Evolutionary conservation across 225 moss, liverwort and hornwort genomes (phyloP), one percentile per base, ranked within the genome.

Genomic region (Anthoceros angustus): DNA sequence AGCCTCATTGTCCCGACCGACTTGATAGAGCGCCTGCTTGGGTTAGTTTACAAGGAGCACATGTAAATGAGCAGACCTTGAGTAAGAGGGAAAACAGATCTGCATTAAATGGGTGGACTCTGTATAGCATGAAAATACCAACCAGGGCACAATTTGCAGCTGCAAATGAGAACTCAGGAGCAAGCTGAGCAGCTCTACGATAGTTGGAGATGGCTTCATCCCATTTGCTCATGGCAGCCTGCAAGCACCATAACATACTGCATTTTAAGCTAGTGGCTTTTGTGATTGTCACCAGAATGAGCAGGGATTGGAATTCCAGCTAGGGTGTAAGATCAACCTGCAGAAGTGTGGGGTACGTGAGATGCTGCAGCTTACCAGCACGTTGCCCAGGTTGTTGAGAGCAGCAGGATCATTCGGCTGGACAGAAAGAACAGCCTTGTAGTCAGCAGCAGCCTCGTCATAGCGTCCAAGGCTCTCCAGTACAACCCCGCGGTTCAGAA

Each of bases 371-470:
- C 23, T 7, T 67, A 86, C 93, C 87, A 86, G 86, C 32, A 98
- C 98, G 43, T 98, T 98, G 63, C 98, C 98, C 63, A 98, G 71
- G 68, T 98, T 98, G 70, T 92, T 98, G 92, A 92, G 92, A 62
- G 98, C 98, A 65, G 98, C 89, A 20, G 98, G 89, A 82, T 98
- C 92, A n/a, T 92, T 85, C 0, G 98, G 95, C 68, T 92, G 77
- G 50, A 87, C 98, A 48, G 74, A 72, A 60, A 98, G 80, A 64
- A 98, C 98, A 41, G 92, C 98, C 81, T 87, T 82, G 70, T 98
- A 98, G 70, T 98, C 92, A 43, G 89, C 86, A 71, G 80, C 83
- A 42, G 98, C 98, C 77, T 92, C 98, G 5, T 80, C 80, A 21
- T 82, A 80, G 39, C 98, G 88, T 46, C 98, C 98, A 60, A 98